Conservation (phyloP, 2,329 filamentous ascomycete species). For the Fusarium sp. region DNA sequence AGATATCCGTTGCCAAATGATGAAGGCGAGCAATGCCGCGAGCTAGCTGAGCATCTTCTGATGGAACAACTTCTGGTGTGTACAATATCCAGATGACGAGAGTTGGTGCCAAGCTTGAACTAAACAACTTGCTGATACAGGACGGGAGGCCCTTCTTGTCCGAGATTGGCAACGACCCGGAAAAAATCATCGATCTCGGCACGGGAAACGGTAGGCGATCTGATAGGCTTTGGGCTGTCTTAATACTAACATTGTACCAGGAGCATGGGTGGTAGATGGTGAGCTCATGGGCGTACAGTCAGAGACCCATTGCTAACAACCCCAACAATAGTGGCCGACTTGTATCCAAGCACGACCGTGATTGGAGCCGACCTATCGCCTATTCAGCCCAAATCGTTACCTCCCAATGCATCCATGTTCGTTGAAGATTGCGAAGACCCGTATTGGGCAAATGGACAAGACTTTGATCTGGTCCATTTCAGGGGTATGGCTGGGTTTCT, state of each 20-base stretch:
- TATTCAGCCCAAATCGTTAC: constrained; percentile 64
- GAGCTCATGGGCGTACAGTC: not conserved
- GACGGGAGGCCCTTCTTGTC: constrained; percentile 57
- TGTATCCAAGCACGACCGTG: constrained; percentile 57
- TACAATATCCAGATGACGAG: constrained; percentile 5
- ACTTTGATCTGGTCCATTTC: constrained; percentile 70
- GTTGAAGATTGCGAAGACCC: constrained; percentile 72
- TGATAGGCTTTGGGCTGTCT: not conserved
- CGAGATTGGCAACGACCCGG: constrained; percentile 56
- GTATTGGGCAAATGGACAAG: constrained; percentile 66
- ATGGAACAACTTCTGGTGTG: constrained; percentile 60
- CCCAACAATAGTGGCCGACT: constrained; percentile 57
- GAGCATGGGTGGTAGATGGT: constrained; percentile 68
- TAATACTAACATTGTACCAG: constrained; percentile 41
- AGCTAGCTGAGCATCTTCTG: constrained; percentile 61
- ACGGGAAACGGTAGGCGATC: constrained; percentile 61
- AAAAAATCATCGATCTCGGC: constrained; percentile 63
- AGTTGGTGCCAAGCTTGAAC: not conserved
- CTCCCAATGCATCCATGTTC: constrained; percentile 71
- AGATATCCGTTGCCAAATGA: constrained; percentile 64
- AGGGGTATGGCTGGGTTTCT: constrained; percentile 64
- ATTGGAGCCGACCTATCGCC: constrained; percentile 60
- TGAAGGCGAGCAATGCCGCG: constrained; percentile 59
- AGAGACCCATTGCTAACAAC: constrained; percentile 16
- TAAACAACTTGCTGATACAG: constrained; percentile 38